Base-by-base conservation (phyloP, 805 yeast species). In the Metschnikowia proteae region DNA sequence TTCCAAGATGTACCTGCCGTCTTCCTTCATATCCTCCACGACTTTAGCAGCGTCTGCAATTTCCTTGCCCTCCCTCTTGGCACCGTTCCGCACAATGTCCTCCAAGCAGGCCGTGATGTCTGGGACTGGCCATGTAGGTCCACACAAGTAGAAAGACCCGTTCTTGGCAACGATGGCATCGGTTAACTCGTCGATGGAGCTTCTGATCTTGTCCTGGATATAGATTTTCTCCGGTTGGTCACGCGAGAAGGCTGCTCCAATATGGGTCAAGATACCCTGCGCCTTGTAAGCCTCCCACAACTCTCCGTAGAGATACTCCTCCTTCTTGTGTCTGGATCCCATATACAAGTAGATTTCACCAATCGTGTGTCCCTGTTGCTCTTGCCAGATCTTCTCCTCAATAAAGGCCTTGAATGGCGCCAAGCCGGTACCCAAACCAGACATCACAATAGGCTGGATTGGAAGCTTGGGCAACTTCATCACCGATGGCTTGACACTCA, bases 51-150 rank as follows among this genome's bases (percentile, higher is more conserved):
- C 77, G 59, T 91, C 95, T 49, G 87, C 74, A 59, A 78, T 76
- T 45, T 75, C 79, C 46, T 58, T 61, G 48, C 94, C 95, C 47
- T 74, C 77, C 55, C 73, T 74, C 45, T 72, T 74, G 26, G 96
- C 96, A 55, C 88, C 96, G 40, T 79, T 78, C 25, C 68, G 67
- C 45, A 90, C 77, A 58, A 92, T 86, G 55, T 88, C 96, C 62
- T 86, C 86, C 58, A 92, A 74, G 60, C 96, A 96, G 38, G 84
- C 86, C 46, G 96, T 87, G 60, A 92, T 87, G 66, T 91, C 97
- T 8, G 98, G 97, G 62, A 92, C 97, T 31, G 98, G 98, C 98
- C 98, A 92, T 2, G 97, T 92, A 38, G 98, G 98, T 54, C 98
- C 98, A 82, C 98, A 92, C 65, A 92, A 78, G 73, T 92, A 92